Conservation (phyloP, 2,329 filamentous ascomycete genomes). For the Diaporthe aspalathi region DNA sequence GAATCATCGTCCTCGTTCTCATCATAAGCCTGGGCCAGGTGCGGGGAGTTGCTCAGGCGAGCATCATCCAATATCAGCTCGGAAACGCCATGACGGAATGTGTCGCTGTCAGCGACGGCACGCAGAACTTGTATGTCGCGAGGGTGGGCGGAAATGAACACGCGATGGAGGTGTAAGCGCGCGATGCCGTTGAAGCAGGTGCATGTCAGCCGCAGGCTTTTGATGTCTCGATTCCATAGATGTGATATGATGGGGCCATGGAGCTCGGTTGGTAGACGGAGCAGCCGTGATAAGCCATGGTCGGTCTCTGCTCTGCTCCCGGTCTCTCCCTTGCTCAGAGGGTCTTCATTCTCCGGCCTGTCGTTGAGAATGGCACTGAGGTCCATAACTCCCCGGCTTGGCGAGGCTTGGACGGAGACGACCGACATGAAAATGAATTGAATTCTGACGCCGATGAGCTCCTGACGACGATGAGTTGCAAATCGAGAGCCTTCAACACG, state of each 20-base stretch:
- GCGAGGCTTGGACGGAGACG: not conserved
- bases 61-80: slow-evolving; percentile 29
- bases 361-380: slow-evolving; percentile 15
- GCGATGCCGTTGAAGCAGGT: not conserved
- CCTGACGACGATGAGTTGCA: not conserved
- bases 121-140: not conserved
- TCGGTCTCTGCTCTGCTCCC: not conserved
- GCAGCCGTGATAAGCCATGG: not conserved
- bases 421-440: too few relatives aligned
- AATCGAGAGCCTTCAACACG: not conserved
- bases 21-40: not conserved
- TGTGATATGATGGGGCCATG: not conserved
- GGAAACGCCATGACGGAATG: not conserved
- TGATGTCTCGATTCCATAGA: slow-evolving; percentile 2
- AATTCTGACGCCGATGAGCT: fast-evolving
- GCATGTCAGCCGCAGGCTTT: slow-evolving; percentile 9
- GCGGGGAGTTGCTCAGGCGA: not conserved
- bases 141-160: slow-evolving; percentile 6
- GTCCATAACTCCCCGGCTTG: not conserved
- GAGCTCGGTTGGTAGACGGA: not conserved
- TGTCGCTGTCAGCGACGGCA: slow-evolving; percentile 12
- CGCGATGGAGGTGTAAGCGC: not conserved
- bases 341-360: not conserved
- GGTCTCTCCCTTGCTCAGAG: not conserved
- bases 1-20: not conserved